Evolutionary conservation across 2,329 filamentous ascomycete genomes (phyloP).

Genomic region (Thielaviopsis ethacetica): DNA sequence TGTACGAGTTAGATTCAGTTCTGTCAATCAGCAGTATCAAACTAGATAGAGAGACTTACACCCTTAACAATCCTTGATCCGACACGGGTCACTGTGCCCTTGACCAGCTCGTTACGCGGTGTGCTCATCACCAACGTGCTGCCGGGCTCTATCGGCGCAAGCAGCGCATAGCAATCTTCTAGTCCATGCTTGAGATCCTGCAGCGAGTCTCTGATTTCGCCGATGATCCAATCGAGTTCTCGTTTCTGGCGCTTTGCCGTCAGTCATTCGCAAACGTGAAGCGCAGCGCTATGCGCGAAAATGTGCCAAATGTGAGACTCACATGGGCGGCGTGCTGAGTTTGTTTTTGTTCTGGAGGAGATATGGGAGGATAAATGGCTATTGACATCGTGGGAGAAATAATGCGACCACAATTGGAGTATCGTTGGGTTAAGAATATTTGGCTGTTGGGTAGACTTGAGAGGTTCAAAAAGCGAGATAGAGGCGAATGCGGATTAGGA

Average conservation of each 20-base stretch:
- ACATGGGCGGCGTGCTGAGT: constrained; percentile 35
- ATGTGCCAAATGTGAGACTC: constrained; percentile 14
- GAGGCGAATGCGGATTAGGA: background rate
- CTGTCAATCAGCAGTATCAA: background rate
- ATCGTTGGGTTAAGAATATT: background rate
- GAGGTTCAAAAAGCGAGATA: background rate
- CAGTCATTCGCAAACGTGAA: background rate
- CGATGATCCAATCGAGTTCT: constrained; percentile 39
- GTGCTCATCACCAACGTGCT: constrained; percentile 84
- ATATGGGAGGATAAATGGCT: constrained; percentile 40
- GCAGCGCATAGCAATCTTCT: constrained; percentile 73
- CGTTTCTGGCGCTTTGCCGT: constrained; percentile 23
- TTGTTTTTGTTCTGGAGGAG: constrained; percentile 32
- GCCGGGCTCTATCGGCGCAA: constrained; percentile 70
- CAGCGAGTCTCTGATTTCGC: constrained; percentile 32
- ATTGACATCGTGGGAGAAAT: constrained; percentile 30
- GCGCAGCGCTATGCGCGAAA: background rate
- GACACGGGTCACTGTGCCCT: constrained; percentile 79
- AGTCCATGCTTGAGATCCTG: constrained; percentile 46
- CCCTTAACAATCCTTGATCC: constrained; percentile 87
- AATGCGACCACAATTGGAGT: background rate
- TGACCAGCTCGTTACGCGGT: constrained; percentile 71
- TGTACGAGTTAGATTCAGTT: constrained; percentile 18
- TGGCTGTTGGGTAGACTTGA: background rate
- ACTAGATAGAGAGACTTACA: constrained; percentile 38